Base-by-base conservation (phyloP, 2,329 filamentous ascomycete species). In the Fusarium pilosicola region DNA sequence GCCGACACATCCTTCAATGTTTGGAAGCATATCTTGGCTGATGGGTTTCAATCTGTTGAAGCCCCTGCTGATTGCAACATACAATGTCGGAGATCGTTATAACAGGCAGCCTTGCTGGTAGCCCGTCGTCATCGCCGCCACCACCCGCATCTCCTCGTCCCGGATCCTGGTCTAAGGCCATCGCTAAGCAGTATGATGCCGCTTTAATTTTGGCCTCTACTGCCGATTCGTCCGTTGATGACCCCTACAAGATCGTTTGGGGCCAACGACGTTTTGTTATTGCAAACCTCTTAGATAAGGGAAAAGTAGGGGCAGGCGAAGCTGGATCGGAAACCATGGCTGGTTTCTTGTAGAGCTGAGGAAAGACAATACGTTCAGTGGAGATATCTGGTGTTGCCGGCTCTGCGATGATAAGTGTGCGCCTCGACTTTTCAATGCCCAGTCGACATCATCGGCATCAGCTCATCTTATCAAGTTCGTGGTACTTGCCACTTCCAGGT, bases 281-380 rank as follows among this genome's bases (percentile, higher is more conserved):
- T 56, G 52, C 28, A 60, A 49, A 45, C 57, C 34, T 36, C 52
- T 51, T 67, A 49, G 64, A 67, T 12, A 67, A 26, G 64, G 64
- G 56, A 58, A 67, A 26, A 67, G 44, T 24, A 62, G 45, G 30
- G 58, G 59, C 58, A 22, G 58, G 56, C 64, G 59, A 54, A 67
- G 64, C 59, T 67, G 52, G 52, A 67, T 67, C 26, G 59, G 39
- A 67, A 67, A 59, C 52, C 39, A 67, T 67, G 45, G 58, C 42
- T 67, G 58, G 52, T 67, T 63, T 52, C 58, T 67, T 20, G 64
- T 45, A 67, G 64, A 67, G 39, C 63, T 67, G 58, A 68, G 20
- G 65, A 56, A 12, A 68, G 65, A 63, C 42, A 67, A 51, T 42
- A 67, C 51, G 32, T 57, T 58, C 18, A 62, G 64, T 32, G 51